Conservation (phyloP, 2,329 filamentous ascomycete species). For the Tolypocladium inflatum region DNA sequence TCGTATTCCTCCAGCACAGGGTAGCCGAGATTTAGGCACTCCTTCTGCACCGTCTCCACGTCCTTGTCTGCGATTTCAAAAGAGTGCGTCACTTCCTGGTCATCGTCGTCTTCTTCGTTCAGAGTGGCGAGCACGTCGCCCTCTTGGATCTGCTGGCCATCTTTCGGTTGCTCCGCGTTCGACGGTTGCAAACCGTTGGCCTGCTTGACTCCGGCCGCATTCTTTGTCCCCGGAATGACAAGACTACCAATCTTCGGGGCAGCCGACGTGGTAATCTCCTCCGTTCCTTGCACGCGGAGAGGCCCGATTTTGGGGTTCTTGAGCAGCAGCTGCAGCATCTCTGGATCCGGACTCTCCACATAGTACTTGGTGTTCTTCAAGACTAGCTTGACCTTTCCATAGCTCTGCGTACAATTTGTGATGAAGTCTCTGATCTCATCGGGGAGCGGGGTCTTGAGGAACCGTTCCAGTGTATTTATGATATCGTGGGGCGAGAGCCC, state of each 20-base stretch:
- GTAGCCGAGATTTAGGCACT: slow-evolving; percentile 76
- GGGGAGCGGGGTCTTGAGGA: slow-evolving; percentile 82
- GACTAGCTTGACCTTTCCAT: slow-evolving; percentile 92
- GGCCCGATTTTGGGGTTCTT: slow-evolving; percentile 75
- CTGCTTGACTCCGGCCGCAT: slow-evolving; percentile 81
- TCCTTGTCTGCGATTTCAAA: slow-evolving; percentile 81
- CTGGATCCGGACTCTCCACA: slow-evolving; percentile 82
- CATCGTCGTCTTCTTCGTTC: slow-evolving; percentile 82
- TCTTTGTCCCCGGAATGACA: slow-evolving; percentile 89
- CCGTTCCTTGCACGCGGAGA: slow-evolving; percentile 62
- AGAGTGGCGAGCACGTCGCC: slow-evolving; percentile 62
- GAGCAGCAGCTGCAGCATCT: slow-evolving; percentile 77
- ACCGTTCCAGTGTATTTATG: slow-evolving; percentile 75
- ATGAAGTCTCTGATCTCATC: slow-evolving; percentile 75
- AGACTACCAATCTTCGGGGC: slow-evolving; percentile 81
- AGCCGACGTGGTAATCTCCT: slow-evolving; percentile 67
- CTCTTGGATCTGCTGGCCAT: slow-evolving; percentile 44
- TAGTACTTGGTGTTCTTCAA: slow-evolving; percentile 92
- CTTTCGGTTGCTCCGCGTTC: slow-evolving; percentile 28
- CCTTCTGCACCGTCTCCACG: slow-evolving; percentile 81
- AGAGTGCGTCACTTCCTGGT: slow-evolving; percentile 80
- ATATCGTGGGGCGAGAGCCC: slow-evolving; percentile 87
- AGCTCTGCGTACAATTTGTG: slow-evolving; percentile 71
- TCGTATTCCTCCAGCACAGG: slow-evolving; percentile 96
- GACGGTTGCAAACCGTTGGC: slow-evolving; percentile 33